Conservation (phyloP, 1,284 basidiomycete species). For the Puccinia hordei region DNA sequence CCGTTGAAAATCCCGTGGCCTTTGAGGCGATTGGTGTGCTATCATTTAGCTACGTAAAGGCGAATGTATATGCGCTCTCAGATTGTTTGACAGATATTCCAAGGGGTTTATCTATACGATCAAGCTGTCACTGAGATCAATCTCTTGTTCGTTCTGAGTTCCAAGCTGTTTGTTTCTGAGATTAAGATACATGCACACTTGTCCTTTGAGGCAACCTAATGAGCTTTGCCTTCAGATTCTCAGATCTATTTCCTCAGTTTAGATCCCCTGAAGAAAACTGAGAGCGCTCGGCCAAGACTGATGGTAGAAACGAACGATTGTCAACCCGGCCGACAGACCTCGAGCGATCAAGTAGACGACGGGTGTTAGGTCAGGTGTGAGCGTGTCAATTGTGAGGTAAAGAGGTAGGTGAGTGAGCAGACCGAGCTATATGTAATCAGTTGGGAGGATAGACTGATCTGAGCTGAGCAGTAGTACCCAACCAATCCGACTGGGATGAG, state of each 20-base stretch:
- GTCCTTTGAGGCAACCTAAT: neutral
- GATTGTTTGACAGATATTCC: neutral
- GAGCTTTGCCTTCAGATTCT: no score
- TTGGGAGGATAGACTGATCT: neutral
- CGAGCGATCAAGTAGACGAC: neutral
- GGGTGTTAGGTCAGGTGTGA: no score
- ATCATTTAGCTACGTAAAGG: no score
- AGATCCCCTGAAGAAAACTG: neutral
- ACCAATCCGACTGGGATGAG: neutral
- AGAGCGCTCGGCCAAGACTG: neutral
- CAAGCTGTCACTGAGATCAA: neutral
- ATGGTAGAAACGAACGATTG: no score
- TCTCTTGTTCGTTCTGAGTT: neutral
- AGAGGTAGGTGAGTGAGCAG: neutral
- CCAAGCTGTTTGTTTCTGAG: neutral
- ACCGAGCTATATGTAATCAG: no score
- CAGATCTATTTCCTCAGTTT: neutral
- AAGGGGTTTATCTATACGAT: constrained; percentile 18
- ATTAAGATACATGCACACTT: no score
- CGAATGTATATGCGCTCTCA: neutral
- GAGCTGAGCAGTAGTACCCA: neutral
- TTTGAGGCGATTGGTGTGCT: neutral
- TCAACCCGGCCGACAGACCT: no score
- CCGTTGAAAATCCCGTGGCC: neutral
- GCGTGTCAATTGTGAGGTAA: no score